Evolutionary conservation across 805 yeast species (phyloP).

Genomic region (Yamadazyma insecticola): DNA sequence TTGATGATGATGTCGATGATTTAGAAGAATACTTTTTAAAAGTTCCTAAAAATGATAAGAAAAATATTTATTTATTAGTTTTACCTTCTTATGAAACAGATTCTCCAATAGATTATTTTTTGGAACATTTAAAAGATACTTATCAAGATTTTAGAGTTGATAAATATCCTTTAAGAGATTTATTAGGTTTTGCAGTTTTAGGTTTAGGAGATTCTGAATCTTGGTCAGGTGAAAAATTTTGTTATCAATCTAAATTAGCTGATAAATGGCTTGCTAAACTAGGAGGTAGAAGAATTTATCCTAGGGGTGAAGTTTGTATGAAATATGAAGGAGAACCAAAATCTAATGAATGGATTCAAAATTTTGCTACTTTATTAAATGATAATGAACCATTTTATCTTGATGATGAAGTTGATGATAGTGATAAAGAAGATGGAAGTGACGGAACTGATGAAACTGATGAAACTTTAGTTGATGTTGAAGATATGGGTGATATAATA

Average conservation of each 20-base stretch:
- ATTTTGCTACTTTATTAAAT: slow-evolving; percentile 54
- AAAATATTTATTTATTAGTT: slow-evolving; percentile 63
- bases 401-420: slow-evolving; percentile 57
- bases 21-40: slow-evolving; percentile 75
- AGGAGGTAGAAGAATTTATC: slow-evolving; percentile 83
- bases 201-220: slow-evolving; percentile 87
- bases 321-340: slow-evolving; percentile 59
- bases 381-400: slow-evolving; percentile 66
- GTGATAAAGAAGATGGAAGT: slow-evolving; percentile 38
- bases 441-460: slow-evolving; percentile 29
- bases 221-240: slow-evolving; percentile 71
- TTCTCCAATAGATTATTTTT: slow-evolving; percentile 83
- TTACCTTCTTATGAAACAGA: slow-evolving; percentile 91
- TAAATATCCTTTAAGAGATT: slow-evolving; percentile 63
- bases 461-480: slow-evolving; percentile 68
- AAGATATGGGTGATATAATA: slow-evolving; percentile 73
- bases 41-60: slow-evolving; percentile 42
- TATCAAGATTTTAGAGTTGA: slow-evolving; percentile 82
- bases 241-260: slow-evolving; percentile 76
- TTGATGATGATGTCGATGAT: slow-evolving; percentile 81
- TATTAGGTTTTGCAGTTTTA: slow-evolving; percentile 78
- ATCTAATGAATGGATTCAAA: slow-evolving; percentile 62
- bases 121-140: slow-evolving; percentile 76
- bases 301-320: slow-evolving; percentile 79
- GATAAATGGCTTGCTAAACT: slow-evolving; percentile 74